These are phyloP conservation scores for Neurospora sp. DNA, from an alignment of 495 filamentous ascomycete genomes.

Conservation along the genomic window DNA sequence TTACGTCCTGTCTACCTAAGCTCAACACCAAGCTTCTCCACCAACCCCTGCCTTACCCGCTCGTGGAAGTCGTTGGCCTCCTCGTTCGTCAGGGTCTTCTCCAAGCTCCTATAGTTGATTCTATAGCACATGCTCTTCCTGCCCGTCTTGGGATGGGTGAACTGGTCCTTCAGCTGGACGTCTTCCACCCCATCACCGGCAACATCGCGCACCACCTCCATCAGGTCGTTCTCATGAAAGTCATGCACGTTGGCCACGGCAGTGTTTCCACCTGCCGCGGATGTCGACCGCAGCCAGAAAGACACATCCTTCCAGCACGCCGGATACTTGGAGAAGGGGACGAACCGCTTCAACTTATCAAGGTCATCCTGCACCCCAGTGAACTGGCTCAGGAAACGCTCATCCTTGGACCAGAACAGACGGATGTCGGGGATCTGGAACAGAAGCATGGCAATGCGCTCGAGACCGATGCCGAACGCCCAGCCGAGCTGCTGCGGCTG, in stretches of 20 bases:
- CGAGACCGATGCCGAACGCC: conserved; percentile 91
- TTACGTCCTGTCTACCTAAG: conserved; percentile 44
- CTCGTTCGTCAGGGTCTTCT: conserved; percentile 73
- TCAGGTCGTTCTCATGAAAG: conserved; percentile 93
- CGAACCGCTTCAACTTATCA: conserved; percentile 51
- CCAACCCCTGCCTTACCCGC: conserved; percentile 48
- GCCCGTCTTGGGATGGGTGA: conserved; percentile 77
- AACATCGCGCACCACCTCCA: conserved; percentile 79
- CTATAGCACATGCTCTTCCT: conserved; percentile 82
- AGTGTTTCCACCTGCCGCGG: conserved; percentile 38
- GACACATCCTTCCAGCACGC: conserved; percentile 82
- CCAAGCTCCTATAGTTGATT: conserved; percentile 83
- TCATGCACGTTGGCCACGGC: conserved; percentile 27
- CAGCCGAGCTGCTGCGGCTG: conserved; percentile 72
- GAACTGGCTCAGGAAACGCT: conserved; percentile 78
- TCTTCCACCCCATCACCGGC: conserved; percentile 81
- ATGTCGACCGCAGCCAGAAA: conserved; percentile 69
- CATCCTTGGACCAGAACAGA: conserved; percentile 89
- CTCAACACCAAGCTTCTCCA: conserved; percentile 66
- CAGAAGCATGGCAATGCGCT: conserved; percentile 91
- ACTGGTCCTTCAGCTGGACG: conserved; percentile 69
- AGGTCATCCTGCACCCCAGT: conserved; percentile 39
- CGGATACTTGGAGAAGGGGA: conserved; percentile 82
- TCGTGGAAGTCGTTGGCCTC: conserved; percentile 71
- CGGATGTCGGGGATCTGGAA: conserved; percentile 94